These are phyloP conservation scores for Globisporangium cystogenes DNA, from an alignment of 352 stramenopile species.

Conservation along the genomic window DNA sequence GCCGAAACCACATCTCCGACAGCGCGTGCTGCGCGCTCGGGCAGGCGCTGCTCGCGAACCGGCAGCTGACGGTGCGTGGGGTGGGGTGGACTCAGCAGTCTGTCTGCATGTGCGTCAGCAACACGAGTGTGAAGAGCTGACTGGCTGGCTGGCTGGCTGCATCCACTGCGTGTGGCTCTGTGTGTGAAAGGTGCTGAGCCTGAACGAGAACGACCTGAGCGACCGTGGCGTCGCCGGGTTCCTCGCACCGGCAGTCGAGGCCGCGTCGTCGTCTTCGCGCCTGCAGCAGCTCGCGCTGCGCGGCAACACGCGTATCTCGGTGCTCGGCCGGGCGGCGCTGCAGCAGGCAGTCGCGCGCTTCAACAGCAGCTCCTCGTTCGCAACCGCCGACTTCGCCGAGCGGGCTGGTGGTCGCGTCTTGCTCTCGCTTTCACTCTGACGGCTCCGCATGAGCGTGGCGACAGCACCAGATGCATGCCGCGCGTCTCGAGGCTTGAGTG, in stretches of 20 bases:
- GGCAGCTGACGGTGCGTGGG: constrained; percentile 23
- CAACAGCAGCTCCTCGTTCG: constrained; percentile 14
- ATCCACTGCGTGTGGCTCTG: not conserved
- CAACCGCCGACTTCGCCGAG: not conserved
- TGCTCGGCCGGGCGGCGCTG: constrained; percentile 21
- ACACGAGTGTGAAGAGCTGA: no score
- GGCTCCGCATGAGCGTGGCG: no score
- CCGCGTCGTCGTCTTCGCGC: constrained; percentile 13
- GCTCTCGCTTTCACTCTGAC: not conserved
- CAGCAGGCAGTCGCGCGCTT: constrained; percentile 21
- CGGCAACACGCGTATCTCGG: constrained; percentile 34
- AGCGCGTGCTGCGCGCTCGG: constrained; percentile 32
- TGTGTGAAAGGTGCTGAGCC: constrained; percentile 25
- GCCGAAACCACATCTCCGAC: constrained; percentile 58
- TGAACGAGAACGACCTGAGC: constrained; percentile 49
- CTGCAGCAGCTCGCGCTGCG: constrained; percentile 54
- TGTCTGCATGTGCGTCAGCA: no score
- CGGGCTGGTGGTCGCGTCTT: not conserved
- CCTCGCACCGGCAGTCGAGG: constrained; percentile 36
- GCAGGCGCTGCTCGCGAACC: constrained; percentile 26
- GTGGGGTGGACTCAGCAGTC: no score
- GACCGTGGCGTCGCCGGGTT: constrained; percentile 47
- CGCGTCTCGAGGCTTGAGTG: no score
- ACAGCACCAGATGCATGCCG: no score
- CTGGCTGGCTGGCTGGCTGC: not conserved